Percentiles rank a stretch among this genome's conserved stretches.
Conservation (phyloP, 2,329 filamentous ascomycete species). For the Ciborinia camelliae region DNA sequence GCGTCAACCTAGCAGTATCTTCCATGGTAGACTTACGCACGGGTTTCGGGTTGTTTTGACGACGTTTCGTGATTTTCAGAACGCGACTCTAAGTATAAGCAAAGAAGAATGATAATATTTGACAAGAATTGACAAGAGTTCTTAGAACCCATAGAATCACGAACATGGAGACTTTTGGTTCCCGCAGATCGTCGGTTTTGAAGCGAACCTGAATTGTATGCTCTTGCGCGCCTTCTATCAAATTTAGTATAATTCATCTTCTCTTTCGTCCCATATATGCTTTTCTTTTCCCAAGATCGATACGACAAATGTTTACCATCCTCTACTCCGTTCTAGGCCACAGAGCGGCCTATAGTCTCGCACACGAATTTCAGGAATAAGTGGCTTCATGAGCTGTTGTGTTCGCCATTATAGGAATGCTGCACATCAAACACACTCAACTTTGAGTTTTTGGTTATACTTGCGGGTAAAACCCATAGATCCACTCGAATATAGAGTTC, state of each 20-base stretch:
- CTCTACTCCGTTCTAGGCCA: background rate
- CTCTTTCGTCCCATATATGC: background rate
- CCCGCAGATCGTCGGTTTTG: too few species aligned
- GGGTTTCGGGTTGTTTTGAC: background rate
- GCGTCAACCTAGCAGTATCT: background rate
- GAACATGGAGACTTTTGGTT: background rate
- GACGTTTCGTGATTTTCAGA: background rate
- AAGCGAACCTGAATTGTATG: background rate
- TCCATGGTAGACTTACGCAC: background rate
- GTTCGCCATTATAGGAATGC: background rate
- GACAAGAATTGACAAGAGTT: background rate
- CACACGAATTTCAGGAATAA: background rate
- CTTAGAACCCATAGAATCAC: background rate
- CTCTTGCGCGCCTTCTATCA: background rate
- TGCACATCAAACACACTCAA: background rate
- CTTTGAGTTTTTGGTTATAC: background rate
- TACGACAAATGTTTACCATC: background rate
- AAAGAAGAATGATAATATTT: background rate
- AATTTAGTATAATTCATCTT: background rate
- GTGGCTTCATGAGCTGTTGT: background rate
- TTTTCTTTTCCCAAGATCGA: background rate
- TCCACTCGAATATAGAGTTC: background rate
- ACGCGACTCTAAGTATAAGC: background rate
- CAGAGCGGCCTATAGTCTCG: background rate
- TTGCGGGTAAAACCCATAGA: background rate